These are phyloP conservation scores for Smallanthus sonchifolius DNA, from an alignment of 129 eudicot species.

Conservation along the genomic window DNA sequence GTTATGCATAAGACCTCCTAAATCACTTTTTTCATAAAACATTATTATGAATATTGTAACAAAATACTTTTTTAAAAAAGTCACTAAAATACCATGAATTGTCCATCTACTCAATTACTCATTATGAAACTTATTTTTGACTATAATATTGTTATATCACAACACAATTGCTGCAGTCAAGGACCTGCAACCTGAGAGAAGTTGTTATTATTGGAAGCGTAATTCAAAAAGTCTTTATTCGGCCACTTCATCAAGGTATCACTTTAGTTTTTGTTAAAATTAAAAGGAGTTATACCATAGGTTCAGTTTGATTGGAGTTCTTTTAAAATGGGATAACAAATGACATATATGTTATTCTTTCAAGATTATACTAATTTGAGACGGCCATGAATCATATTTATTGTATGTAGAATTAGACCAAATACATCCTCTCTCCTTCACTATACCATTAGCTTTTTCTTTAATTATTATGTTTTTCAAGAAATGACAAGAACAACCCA, in stretches of 20 bases:
- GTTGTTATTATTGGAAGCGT: slow-evolving; percentile 85
- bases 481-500: too few relatives aligned
- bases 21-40: too few relatives aligned
- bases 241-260: slow-evolving; percentile 89
- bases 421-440: neutral
- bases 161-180: slow-evolving; percentile 50
- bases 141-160: neutral
- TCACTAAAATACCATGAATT: neutral
- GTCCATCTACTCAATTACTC: neutral
- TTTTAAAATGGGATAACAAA: too few relatives aligned
- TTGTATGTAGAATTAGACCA: neutral
- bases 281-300: neutral
- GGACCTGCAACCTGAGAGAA: slow-evolving; percentile 82
- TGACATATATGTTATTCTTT: neutral
- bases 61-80: too few relatives aligned
- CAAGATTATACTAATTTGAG: too few relatives aligned
- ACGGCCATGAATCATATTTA: neutral
- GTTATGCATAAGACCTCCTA: too few relatives aligned
- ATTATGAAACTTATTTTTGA: neutral
- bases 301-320: neutral
- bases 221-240: slow-evolving; percentile 78
- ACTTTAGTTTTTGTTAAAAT: neutral
- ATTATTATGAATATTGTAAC: too few relatives aligned
- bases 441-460: too few relatives aligned
- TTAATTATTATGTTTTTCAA: too few relatives aligned